Evolutionary conservation across 805 yeast species (phyloP), one percentile per base, ranked within the genome.

Genomic region (Saturnispora silvae): DNA sequence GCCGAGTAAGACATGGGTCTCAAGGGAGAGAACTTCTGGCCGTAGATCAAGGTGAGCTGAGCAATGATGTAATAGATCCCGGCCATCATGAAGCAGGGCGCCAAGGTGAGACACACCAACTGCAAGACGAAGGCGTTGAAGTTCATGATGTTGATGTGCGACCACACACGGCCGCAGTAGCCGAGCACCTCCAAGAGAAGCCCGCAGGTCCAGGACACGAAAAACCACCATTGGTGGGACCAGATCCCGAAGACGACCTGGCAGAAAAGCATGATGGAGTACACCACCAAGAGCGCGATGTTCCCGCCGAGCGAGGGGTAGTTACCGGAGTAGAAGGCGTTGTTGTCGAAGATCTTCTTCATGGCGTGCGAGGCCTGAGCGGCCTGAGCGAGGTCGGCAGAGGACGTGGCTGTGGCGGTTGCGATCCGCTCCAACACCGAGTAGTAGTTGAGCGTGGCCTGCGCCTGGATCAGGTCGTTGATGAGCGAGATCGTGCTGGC

Each of bases 71-170:
- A 79, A 58, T 85, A 86, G 3, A 85, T 64, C 1, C 89, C 95
- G 4, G 81, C 95, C 82, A 82, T 80, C 31, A 81, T 63, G 54
- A 85, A 80, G 16, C 83, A 84, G 0, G 95, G 95, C 0, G 84
- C 89, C 33, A 85, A 57, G 0, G 89, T 82, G 39, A 84, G 59
- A 48, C 77, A 65, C 38, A 77, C 69, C 44, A 79, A 69, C 54
- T 85, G 94, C 48, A 77, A 57, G 30, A 80, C 50, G 50, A 66
- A 85, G 20, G 65, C 60, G 35, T 65, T 54, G 28, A 57, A 44
- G 26, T 58, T 49, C 13, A 37, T 30, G 35, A 53, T 40, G 44
- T 69, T 51, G 31, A 51, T 45, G 15, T 67, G 64, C 2, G 77
- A 64, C 38, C 69, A 45, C 2, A 67, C 51, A 37, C 95, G 60